These are phyloP conservation scores for Heliocybe sulcata DNA, from an alignment of 1,284 basidiomycete species.

Conservation along the genomic window DNA sequence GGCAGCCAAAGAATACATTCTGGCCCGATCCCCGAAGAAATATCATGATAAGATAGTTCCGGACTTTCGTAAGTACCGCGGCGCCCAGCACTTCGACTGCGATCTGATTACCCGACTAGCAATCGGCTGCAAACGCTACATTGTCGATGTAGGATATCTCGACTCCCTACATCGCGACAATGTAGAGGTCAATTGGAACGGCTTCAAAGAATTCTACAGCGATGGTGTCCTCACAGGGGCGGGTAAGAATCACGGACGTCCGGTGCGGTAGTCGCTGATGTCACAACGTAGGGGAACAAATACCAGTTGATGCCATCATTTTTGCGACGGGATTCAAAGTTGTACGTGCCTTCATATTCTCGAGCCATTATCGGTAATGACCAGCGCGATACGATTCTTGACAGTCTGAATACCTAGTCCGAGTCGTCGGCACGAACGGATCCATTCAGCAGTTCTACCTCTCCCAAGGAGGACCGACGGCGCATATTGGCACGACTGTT, in stretches of 20 bases:
- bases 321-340: slow-evolving; percentile 42
- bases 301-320: slow-evolving; percentile 42
- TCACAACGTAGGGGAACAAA: slow-evolving; percentile 26
- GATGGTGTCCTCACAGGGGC: slow-evolving; percentile 28
- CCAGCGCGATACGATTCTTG: not conserved
- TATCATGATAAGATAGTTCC: slow-evolving; percentile 38
- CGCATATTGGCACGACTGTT: slow-evolving; percentile 38
- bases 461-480: slow-evolving; percentile 35
- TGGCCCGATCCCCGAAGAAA: slow-evolving; percentile 33
- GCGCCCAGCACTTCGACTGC: not conserved
- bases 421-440: slow-evolving; percentile 27
- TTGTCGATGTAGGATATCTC: slow-evolving; percentile 47
- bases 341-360: slow-evolving; percentile 9
- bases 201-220: slow-evolving; percentile 33
- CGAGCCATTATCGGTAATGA: not conserved
- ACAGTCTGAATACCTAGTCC: slow-evolving; percentile 18
- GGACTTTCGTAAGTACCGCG: slow-evolving; percentile 30
- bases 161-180: slow-evolving; percentile 42
- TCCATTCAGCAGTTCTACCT: slow-evolving; percentile 32
- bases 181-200: slow-evolving; percentile 38
- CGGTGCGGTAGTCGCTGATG: not conserved
- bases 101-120: slow-evolving; percentile 21
- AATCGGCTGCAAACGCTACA: slow-evolving; percentile 48
- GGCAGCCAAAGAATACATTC: slow-evolving; percentile 36
- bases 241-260: slow-evolving; percentile 24